Evolutionary conservation across 495 filamentous ascomycete genomes (phyloP), one percentile per base, ranked within the genome.

Genomic region (Aspergillus steynii): DNA sequence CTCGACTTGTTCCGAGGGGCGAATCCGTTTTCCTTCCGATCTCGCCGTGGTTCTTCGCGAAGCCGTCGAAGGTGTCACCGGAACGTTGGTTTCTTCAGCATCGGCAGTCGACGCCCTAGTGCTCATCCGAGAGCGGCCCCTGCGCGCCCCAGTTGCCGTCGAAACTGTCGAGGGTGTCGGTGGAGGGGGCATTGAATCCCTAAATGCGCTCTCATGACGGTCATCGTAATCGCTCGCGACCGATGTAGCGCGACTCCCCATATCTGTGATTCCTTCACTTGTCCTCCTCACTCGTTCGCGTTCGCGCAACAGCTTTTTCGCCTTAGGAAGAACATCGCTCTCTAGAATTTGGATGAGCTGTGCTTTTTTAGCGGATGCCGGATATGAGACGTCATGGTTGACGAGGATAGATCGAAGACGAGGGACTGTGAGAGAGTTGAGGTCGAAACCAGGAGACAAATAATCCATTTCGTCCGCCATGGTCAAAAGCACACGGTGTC

Each of bases 321-420:
- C 86, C 65, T 91, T 85, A 1, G 95, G 91, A 7, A 89, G 74
- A 45, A 99, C 83, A 59, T 94, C 80, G 47, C 90, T 80, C 65
- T 90, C 88, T 71, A 99, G 91, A 29, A 98, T 80, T 4, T 89
- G 85, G 57, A 99, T 77, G 47, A 99, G 87, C 63, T 96, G 87
- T 1, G 85, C 74, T 77, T 99, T 99, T 75, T 97, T 98, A 37
- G 89, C 86, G 53, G 92, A 85, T 7, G 91, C 85, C 1, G 93
- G 88, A 74, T 97, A 98, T 12, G 86, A 67, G 60, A 97, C 79
- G 70, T 91, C 88, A 75, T 99, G 88, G 57, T 85, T 88, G 63
- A 98, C 87, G 32, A 99, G 86, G 61, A 97, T 94, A 26, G 89
- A 90, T 50, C 95, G 90, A 58, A 99, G 83, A 42, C 87, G 87